Conservation (phyloP, 306 rosid genomes). For the Prunus mongolica region DNA sequence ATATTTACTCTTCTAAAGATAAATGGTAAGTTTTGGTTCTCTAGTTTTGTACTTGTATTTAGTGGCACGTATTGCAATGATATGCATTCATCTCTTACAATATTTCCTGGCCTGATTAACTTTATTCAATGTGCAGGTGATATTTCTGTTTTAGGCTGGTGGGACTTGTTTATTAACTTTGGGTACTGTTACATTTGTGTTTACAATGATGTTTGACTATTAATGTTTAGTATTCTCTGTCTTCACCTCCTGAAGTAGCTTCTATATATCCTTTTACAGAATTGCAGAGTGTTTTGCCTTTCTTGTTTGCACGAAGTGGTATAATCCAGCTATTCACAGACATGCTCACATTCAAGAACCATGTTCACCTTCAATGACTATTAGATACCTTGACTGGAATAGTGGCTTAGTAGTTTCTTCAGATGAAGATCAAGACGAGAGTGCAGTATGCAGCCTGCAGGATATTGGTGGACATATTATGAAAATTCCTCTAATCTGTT, state of each 20-base stretch:
- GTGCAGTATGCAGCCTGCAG: constrained; percentile 59
- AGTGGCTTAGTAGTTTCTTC: constrained; percentile 67
- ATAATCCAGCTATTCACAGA: constrained; percentile 82
- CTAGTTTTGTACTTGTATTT: not conserved
- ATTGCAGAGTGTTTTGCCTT: constrained; percentile 96
- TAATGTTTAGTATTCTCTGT: not conserved
- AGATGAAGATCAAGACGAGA: constrained; percentile 54
- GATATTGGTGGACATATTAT: constrained; percentile 89
- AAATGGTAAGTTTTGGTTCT: constrained; percentile 57
- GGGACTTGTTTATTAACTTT: constrained; percentile 91
- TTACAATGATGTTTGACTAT: constrained; percentile 12
- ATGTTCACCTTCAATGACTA: constrained; percentile 45
- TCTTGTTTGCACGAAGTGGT: constrained; percentile 97
- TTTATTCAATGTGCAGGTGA: constrained; percentile 55
- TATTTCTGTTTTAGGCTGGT: constrained; percentile 89
- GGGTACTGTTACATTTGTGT: constrained; percentile 45
- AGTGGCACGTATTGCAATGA: not conserved
- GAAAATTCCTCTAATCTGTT: constrained; percentile 73
- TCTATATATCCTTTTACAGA: constrained; percentile 44
- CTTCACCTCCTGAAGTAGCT: constrained; percentile 16
- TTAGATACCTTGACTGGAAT: constrained; percentile 67
- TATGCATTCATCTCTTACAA: not conserved
- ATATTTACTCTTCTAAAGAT: constrained; percentile 84
- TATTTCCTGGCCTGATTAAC: not conserved
- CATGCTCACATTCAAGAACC: constrained; percentile 58